Evolutionary conservation across 306 rosid species (phyloP).

Genomic region (Adenanthera pavonina): DNA sequence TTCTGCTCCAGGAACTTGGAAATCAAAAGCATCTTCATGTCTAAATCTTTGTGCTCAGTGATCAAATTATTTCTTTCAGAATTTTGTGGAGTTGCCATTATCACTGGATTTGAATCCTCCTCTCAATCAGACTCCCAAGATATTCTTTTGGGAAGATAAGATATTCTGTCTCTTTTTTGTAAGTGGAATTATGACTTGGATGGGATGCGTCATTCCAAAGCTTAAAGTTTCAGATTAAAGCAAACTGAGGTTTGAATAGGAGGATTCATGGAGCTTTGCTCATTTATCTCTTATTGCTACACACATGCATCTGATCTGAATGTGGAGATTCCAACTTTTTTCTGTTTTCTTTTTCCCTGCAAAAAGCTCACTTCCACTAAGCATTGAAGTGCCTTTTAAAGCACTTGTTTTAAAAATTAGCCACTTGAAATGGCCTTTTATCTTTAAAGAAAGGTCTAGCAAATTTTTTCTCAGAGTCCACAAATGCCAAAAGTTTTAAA

Average conservation of each 20-base stretch:
- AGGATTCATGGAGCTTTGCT: conserved; percentile 36
- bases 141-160: background rate
- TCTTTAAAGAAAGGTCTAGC: background rate
- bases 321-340: conserved; percentile 12
- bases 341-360: background rate
- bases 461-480: background rate
- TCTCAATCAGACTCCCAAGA: background rate
- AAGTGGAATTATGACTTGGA: conserved; percentile 45
- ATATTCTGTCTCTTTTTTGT: background rate
- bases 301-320: conserved; percentile 21
- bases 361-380: conserved; percentile 26
- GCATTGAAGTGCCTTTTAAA: conserved; percentile 21
- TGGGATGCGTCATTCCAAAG: conserved; percentile 32
- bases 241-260: conserved; percentile 22
- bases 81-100: background rate
- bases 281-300: conserved; percentile 20
- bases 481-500: background rate
- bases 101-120: background rate
- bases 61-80: background rate
- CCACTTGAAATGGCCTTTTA: background rate
- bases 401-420: background rate
- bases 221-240: conserved; percentile 26
- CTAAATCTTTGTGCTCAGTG: background rate
- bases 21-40: background rate
- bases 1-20: background rate